Percentiles rank a stretch among this genome's conserved stretches.
Evolutionary conservation across 306 rosid species (phyloP).

Genomic region (Pyrus pyrifolia): DNA sequence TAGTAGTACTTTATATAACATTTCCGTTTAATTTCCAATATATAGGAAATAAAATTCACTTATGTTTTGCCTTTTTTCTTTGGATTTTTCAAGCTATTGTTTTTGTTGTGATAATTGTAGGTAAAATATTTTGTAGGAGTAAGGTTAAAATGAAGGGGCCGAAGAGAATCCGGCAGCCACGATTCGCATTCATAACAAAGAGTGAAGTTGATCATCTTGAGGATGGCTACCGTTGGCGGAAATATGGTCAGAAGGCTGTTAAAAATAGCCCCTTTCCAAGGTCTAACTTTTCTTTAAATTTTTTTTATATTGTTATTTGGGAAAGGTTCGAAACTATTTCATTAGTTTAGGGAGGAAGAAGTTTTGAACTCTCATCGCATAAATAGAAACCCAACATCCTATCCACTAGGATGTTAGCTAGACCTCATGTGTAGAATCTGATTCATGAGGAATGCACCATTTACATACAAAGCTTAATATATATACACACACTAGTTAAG

Average conservation of each 20-base stretch:
- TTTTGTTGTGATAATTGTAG: conserved; percentile 33
- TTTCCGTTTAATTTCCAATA: background rate
- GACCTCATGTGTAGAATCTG: too few species aligned
- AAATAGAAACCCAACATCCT: too few species aligned
- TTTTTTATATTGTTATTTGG: too few species aligned
- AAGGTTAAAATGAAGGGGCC: conserved; percentile 74
- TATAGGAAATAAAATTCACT: background rate
- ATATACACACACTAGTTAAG: too few species aligned
- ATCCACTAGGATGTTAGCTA: too few species aligned
- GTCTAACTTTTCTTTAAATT: conserved; percentile 18
- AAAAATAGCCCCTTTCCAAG: conserved; percentile 94
- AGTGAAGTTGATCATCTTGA: conserved; percentile 95
- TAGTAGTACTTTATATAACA: background rate
- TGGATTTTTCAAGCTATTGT: conserved; percentile 17
- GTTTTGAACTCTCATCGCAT: background rate
- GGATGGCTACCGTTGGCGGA: conserved; percentile 97
- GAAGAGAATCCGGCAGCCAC: conserved; percentile 79
- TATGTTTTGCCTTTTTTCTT: background rate
- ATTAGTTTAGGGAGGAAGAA: too few species aligned
- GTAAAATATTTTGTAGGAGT: conserved; percentile 49
- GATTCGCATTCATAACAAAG: conserved; percentile 93
- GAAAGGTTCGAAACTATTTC: too few species aligned
- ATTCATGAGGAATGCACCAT: too few species aligned
- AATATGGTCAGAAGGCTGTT: conserved; percentile 97
- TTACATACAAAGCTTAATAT: too few species aligned